These are phyloP conservation scores for Allomyces macrogynus DNA, from an alignment of 192 early-diverging fungal species.

Conservation along the genomic window DNA sequence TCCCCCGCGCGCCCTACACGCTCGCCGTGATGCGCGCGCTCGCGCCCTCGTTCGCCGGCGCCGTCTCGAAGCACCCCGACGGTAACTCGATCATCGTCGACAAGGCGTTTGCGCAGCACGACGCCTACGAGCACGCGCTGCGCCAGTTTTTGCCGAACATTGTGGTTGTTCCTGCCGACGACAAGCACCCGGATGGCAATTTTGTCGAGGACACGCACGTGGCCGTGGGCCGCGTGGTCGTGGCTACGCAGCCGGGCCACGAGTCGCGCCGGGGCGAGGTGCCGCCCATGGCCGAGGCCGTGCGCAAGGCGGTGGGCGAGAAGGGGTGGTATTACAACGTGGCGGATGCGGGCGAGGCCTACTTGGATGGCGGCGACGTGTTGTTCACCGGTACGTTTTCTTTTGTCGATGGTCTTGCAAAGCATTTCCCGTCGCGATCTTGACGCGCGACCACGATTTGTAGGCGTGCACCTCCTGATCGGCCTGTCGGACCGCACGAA, in stretches of 20 bases:
- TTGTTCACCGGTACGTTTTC: conserved; percentile 7
- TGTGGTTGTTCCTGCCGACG: conserved; percentile 6
- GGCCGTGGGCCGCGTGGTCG: conserved; percentile 7
- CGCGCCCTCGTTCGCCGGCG: not conserved
- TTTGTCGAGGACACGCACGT: conserved; percentile 21
- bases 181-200: conserved; percentile 16
- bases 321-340: conserved; percentile 5
- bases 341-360: conserved; percentile 2
- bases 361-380: conserved; percentile 19
- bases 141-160: not conserved
- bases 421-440: no score
- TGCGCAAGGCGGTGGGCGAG: conserved; percentile 1
- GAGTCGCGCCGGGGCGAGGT: conserved; percentile 10
- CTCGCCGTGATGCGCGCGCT: not conserved
- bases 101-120: conserved; percentile 13
- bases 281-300: conserved; percentile 1
- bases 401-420: not conserved
- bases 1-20: not conserved
- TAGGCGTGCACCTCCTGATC: conserved; percentile 11
- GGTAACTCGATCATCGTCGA: conserved; percentile 5
- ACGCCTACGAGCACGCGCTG: conserved; percentile 8
- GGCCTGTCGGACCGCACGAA: conserved; percentile 19
- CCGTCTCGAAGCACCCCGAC: not conserved
- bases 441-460: no score
- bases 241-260: conserved; percentile 14